These are phyloP conservation scores for Bipolaris bicolor DNA, from an alignment of 2,329 filamentous ascomycete genomes.

Conservation along the genomic window DNA sequence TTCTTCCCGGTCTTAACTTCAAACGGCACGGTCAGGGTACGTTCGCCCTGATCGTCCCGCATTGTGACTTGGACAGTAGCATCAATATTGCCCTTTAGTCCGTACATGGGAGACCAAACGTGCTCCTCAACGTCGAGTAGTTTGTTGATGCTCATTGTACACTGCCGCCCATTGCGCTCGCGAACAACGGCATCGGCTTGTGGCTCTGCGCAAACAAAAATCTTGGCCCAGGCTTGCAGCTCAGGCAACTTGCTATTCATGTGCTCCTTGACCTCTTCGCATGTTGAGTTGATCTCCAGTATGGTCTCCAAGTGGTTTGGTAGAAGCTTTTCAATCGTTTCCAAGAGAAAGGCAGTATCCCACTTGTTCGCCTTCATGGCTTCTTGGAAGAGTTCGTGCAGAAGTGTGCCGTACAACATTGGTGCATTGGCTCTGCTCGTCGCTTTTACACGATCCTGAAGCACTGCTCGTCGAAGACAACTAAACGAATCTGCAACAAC, in stretches of 20 bases:
- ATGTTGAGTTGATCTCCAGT: constrained; percentile 81
- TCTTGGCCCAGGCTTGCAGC: constrained; percentile 79
- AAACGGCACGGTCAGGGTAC: constrained; percentile 84
- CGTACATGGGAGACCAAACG: constrained; percentile 97
- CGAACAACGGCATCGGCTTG: constrained; percentile 76
- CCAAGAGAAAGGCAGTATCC: constrained; percentile 70
- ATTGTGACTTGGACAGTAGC: constrained; percentile 91
- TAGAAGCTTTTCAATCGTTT: constrained; percentile 72
- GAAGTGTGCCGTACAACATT: constrained; percentile 88
- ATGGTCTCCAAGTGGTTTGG: constrained; percentile 84
- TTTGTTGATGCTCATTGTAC: constrained; percentile 87
- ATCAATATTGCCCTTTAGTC: constrained; percentile 96
- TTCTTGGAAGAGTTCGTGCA: constrained; percentile 95
- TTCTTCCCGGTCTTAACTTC: constrained; percentile 94
- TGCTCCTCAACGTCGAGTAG: constrained; percentile 96
- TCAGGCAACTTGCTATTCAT: constrained; percentile 82
- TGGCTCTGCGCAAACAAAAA: constrained; percentile 76
- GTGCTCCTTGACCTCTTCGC: constrained; percentile 76
- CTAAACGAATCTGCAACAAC: constrained; percentile 96
- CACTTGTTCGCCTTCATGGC: constrained; percentile 83
- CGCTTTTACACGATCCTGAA: constrained; percentile 94
- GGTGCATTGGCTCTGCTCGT: constrained; percentile 79
- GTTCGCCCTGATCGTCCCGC: constrained; percentile 68
- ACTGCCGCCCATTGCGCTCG: constrained; percentile 76
- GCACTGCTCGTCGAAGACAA: constrained; percentile 86